These are phyloP conservation scores for Angomonas deanei DNA, from an alignment of 208 protist species.

Conservation along the genomic window DNA sequence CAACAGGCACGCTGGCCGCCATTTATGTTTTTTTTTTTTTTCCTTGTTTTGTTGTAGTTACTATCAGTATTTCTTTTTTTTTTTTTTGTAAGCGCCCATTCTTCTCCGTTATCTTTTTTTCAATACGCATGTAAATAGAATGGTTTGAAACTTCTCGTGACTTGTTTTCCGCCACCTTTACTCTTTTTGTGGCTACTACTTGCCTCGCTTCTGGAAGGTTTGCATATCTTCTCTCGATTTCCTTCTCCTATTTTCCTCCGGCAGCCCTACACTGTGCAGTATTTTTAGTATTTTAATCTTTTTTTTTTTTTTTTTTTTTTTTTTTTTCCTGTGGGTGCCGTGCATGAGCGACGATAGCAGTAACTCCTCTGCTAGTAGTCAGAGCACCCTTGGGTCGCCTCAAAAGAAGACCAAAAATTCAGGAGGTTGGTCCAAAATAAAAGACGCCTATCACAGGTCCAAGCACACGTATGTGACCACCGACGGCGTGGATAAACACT, in stretches of 20 bases:
- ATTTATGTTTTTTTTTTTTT: not conserved
- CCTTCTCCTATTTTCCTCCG: not conserved
- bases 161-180: not conserved
- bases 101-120: conserved; percentile 4
- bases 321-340: not conserved
- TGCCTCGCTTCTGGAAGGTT: too few relatives aligned
- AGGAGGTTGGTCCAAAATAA: not conserved
- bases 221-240: too few relatives aligned
- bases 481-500: not conserved
- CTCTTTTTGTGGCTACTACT: not conserved
- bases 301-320: conserved; percentile 1
- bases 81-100: not conserved
- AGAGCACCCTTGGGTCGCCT: not conserved
- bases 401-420: not conserved
- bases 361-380: not conserved
- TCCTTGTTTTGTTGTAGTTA: not conserved
- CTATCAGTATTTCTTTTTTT: not conserved
- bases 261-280: not conserved
- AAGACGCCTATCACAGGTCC: not conserved
- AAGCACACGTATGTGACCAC: not conserved
- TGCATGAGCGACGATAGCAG: not conserved
- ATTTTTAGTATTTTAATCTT: too few relatives aligned
- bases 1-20: too few relatives aligned
- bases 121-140: too few relatives aligned
- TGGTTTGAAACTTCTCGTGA: too few relatives aligned